Base-by-base conservation (phyloP, 2,329 filamentous ascomycete genomes). In the Epichloe typhina region DNA sequence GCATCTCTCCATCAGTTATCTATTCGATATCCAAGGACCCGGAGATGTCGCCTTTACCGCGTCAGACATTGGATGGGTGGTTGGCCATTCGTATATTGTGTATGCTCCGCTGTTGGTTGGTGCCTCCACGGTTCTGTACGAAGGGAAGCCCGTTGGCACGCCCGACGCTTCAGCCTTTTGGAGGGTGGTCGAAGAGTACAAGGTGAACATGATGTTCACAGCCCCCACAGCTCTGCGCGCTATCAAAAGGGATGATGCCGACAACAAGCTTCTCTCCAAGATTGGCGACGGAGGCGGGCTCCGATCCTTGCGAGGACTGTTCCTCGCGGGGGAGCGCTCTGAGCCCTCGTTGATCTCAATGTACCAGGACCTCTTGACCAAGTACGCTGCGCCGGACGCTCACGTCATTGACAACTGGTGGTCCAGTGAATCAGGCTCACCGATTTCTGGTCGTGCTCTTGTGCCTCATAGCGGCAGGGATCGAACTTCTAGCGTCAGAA, bases 61-160 rank as follows among this genome's bases (percentile, higher is more conserved):
- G 1, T 88, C 83, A 13, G 90, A 97, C 61, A 91, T 96, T 51
- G 91, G 90, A 35, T 96, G 90, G 91, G 88, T 71, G 5, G 67
- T 69, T 9, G 67, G 67, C 15, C 67, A 89, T 62, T 85, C 82
- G 5, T 96, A 93, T 63, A 95, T 95, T 55, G 72, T 95, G 12
- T 96, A 96, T 62, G 90, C 81, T 4, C 90, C 90, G 12, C 77
- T 97, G 5, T 77, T 96, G 2, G 80, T 84, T 0, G 90, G 90
- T 5, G 89, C 90, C 2, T 83, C 89, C 1, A 95, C 88, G 0
- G 79, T 96, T 1, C 72, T 96, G 0, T 96, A 89, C 64, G 90
- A 96, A 68, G 91, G 90, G n/a, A 96, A 96, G 58, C 90, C 90
- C 0, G 75, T 95, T 12, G 89, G 89, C 4, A 95, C 89, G 0